Evolutionary conservation across 164 flowering plant genomes (phyloP), one percentile per base, ranked within the genome.

Genomic region (Aristolochia californica): DNA sequence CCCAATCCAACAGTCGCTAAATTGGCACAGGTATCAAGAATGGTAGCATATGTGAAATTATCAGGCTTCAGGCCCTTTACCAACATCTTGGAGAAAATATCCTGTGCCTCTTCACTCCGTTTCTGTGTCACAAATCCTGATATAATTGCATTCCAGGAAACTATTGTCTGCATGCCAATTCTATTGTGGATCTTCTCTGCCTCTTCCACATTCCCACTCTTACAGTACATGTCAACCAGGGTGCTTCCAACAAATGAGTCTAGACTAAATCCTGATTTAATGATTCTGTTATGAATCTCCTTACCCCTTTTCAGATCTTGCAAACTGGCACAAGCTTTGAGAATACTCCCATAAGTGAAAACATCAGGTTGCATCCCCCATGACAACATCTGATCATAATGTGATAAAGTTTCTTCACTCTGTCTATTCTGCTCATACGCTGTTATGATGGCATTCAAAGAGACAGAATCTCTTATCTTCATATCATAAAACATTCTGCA

Each of bases 361-460:
- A 86, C 94, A 58, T 88, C 94, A 15, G 97, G 91, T 53, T 80
- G 81, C 70, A 86, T 64, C 22, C 78, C 45, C 4, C 72, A 75
- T n/a, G 58, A 62, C 12, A 84, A 78, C 97, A 88, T 84, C 47
- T 56, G 54, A 60, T 66, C 70, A 59, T 80, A 80, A 28, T 72
- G 61, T 13, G 43, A 58, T 10, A 86, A 65, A 0, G 95, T 80
- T 61, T 74, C 68, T 45, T 72, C 73, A 57, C 65, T 77, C 23
- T 65, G 43, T 12, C 77, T 81, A 62, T 86, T 88, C 73, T 83
- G 97, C 66, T 74, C 89, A 63, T 76, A 68, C 44, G 86, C 85
- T 52, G 97, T 76, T 61, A 89, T 86, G 25, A 83, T 73, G 17
- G 89, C 84, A 72, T 84, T 89, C 95, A 91, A 89, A 45, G 97